Evolutionary conservation across 306 rosid species (phyloP).

Genomic region (Pterocarpus macrocarpus): DNA sequence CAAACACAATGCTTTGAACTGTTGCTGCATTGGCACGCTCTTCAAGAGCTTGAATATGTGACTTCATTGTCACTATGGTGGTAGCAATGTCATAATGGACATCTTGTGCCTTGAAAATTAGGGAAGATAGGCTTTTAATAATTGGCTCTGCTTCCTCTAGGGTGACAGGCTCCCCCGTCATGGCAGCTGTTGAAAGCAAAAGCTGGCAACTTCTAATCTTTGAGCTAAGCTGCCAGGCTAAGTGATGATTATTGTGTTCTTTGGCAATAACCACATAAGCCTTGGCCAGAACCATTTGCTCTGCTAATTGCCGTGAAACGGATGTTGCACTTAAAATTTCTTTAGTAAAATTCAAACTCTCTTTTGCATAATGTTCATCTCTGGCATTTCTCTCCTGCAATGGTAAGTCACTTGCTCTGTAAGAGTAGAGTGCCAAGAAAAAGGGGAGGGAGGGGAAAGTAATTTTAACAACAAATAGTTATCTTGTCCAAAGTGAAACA

Average conservation of each 20-base stretch:
- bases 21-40: constrained; percentile 82
- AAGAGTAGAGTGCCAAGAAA: constrained; percentile 36
- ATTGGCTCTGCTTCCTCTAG: constrained; percentile 86
- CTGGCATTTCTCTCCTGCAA: constrained; percentile 71
- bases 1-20: constrained; percentile 78
- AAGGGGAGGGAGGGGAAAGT: neutral
- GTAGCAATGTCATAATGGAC: constrained; percentile 92
- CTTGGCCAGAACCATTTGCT: constrained; percentile 90
- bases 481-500: neutral
- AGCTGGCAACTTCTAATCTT: constrained; percentile 89
- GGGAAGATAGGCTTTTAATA: constrained; percentile 75
- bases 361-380: constrained; percentile 57
- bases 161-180: constrained; percentile 75
- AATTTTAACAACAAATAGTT: constrained; percentile 18
- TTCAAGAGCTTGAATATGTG: constrained; percentile 94
- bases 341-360: constrained; percentile 71
- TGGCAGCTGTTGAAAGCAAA: constrained; percentile 87
- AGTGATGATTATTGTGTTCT: constrained; percentile 91
- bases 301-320: constrained; percentile 84
- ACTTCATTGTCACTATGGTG: constrained; percentile 92
- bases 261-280: constrained; percentile 91
- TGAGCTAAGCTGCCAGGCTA: constrained; percentile 92
- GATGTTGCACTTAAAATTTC: constrained; percentile 80
- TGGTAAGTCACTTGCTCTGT: constrained; percentile 27
- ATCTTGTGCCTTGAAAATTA: constrained; percentile 85